Percentiles rank a stretch among this genome's conserved stretches.
Evolutionary conservation across 805 yeast genomes (phyloP).

Genomic region (Saccharomycopsis synnaedendra): DNA sequence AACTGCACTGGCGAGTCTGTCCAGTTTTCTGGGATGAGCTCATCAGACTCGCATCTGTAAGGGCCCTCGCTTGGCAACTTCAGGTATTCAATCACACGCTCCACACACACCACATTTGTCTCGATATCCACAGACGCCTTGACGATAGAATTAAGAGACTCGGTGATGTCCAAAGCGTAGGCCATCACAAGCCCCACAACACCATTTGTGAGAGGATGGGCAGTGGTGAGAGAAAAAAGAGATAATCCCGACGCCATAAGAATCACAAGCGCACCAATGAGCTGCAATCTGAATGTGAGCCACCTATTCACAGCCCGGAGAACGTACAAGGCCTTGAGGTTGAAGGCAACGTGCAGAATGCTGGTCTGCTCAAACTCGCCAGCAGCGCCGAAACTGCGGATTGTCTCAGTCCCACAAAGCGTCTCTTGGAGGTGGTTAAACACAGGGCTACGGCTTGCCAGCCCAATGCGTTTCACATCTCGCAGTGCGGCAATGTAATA

Average conservation of each 20-base stretch:
- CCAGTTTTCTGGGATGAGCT: conserved; percentile 27
- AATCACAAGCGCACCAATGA: conserved; percentile 47
- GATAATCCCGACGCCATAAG: conserved; percentile 41
- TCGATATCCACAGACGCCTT: conserved; percentile 54
- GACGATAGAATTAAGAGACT: conserved; percentile 42
- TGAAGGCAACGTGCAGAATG: conserved; percentile 36
- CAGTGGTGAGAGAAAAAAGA: conserved; percentile 26
- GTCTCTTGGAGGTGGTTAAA: conserved; percentile 78
- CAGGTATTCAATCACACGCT: conserved; percentile 63
- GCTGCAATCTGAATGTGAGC: conserved; percentile 52
- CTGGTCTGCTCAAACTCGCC: conserved; percentile 50
- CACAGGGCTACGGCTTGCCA: conserved; percentile 62
- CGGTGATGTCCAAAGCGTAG: conserved; percentile 48
- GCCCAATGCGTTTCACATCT: conserved; percentile 65
- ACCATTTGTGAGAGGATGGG: conserved; percentile 40
- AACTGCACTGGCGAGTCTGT: conserved; percentile 35
- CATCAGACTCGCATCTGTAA: conserved; percentile 36
- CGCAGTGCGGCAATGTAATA: conserved; percentile 61
- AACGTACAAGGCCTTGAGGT: conserved; percentile 36
- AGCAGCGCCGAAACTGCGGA: conserved; percentile 61
- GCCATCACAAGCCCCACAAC: conserved; percentile 55
- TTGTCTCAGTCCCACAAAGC: conserved; percentile 62
- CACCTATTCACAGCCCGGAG: conserved; percentile 51
- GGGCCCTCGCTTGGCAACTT: conserved; percentile 76
- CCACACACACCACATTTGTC: conserved; percentile 54